These are phyloP conservation scores for Alternaria sp. DNA, from an alignment of 2,329 filamentous ascomycete species.

Conservation along the genomic window DNA sequence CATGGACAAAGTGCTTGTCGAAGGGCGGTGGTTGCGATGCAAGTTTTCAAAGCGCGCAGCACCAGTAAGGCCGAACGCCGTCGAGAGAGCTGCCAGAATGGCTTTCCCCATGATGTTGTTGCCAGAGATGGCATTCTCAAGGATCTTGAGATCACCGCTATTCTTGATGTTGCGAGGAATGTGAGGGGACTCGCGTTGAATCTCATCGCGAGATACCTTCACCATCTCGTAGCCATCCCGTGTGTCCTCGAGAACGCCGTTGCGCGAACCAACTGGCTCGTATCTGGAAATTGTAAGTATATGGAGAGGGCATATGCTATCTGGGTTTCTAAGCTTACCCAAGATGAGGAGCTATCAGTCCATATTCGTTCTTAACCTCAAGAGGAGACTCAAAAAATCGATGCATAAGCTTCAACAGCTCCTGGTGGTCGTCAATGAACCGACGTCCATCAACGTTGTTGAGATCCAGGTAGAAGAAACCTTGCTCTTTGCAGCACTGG, in stretches of 20 bases:
- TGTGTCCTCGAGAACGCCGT: constrained; percentile 40
- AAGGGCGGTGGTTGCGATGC: constrained; percentile 45
- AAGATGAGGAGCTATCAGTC: constrained; percentile 63
- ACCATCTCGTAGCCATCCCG: constrained; percentile 48
- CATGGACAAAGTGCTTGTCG: constrained; percentile 44
- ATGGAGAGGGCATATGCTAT: background rate
- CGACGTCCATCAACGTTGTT: constrained; percentile 63
- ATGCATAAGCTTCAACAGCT: constrained; percentile 64
- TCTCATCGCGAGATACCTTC: constrained; percentile 46
- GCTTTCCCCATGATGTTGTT: constrained; percentile 46
- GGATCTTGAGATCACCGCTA: constrained; percentile 31
- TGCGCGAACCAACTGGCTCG: constrained; percentile 42
- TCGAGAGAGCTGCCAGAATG: constrained; percentile 59
- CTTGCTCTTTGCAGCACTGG: constrained; percentile 60
- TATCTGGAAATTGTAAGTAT: constrained; percentile 6
- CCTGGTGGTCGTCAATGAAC: constrained; percentile 62
- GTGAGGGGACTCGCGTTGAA: constrained; percentile 38
- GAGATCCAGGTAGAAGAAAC: constrained; percentile 67
- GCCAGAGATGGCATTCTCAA: constrained; percentile 42
- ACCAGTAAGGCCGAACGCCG: constrained; percentile 36
- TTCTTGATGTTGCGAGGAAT: constrained; percentile 41
- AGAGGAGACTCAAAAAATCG: constrained; percentile 64
- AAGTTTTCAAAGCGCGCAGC: constrained; percentile 40
- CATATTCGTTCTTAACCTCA: constrained; percentile 66
- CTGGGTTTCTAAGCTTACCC: constrained; percentile 52